Percentiles rank a stretch among this genome's conserved stretches.
Conservation (phyloP, 805 yeast genomes). For the Candida boleticola region DNA sequence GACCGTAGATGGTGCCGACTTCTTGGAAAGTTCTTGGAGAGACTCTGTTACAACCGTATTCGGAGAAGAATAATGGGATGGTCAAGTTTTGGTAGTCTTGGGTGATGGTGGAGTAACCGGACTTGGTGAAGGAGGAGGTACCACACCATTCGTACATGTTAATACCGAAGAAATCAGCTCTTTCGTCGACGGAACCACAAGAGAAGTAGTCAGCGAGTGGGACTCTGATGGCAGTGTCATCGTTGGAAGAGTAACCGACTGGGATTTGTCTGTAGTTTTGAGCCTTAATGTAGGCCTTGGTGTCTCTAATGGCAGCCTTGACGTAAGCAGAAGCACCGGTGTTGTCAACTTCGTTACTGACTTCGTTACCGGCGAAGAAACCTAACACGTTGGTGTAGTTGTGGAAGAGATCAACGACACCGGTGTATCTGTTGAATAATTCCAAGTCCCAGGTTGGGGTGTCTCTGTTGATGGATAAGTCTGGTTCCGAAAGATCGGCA, state of each 20-base stretch:
- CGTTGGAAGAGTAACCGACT: conserved; percentile 81
- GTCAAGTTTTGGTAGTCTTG: conserved; percentile 62
- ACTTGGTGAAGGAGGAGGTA: conserved; percentile 48
- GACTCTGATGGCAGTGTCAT: conserved; percentile 65
- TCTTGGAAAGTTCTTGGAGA: conserved; percentile 72
- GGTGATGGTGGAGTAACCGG: conserved; percentile 70
- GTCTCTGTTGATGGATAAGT: conserved; percentile 57
- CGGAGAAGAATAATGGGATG: conserved; percentile 76
- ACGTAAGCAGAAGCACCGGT: conserved; percentile 79
- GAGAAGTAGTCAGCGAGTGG: conserved; percentile 70
- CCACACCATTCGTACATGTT: conserved; percentile 94
- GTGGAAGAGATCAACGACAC: conserved; percentile 66
- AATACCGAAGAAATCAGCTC: conserved; percentile 83
- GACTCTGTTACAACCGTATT: conserved; percentile 75
- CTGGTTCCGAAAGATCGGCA: conserved; percentile 82
- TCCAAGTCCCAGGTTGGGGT: conserved; percentile 64
- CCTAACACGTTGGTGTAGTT: conserved; percentile 73
- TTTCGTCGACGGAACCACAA: conserved; percentile 63
- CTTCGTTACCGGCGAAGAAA: conserved; percentile 87
- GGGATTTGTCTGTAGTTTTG: conserved; percentile 68
- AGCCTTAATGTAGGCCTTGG: conserved; percentile 60
- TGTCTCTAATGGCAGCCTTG: conserved; percentile 80
- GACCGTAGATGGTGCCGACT: conserved; percentile 61
- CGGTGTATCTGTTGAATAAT: conserved; percentile 63
- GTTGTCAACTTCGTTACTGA: conserved; percentile 62